Evolutionary conservation across 805 yeast genomes (phyloP).

Genomic region (Candida railenensis): DNA sequence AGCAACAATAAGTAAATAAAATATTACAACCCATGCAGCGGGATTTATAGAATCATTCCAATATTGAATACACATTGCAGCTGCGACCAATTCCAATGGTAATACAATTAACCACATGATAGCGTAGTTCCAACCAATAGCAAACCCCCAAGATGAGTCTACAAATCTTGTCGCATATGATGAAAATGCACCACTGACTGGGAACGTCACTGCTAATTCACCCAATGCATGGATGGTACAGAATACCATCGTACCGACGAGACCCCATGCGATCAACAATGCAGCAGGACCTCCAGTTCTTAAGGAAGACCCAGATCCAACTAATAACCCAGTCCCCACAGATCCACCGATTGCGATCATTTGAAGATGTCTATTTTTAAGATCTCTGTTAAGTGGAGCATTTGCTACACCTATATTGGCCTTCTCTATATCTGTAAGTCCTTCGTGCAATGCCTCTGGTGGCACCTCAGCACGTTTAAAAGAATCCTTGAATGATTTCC

Average conservation of each 20-base stretch:
- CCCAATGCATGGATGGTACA: conserved; percentile 64
- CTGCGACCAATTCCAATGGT: conserved; percentile 39
- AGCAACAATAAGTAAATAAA: conserved; percentile 26
- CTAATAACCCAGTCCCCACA: conserved; percentile 58
- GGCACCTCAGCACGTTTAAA: conserved; percentile 25
- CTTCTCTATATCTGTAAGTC: conserved; percentile 28
- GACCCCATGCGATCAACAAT: conserved; percentile 52
- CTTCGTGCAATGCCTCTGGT: conserved; percentile 4
- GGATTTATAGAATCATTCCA: conserved; percentile 36
- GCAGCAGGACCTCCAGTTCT: conserved; percentile 44
- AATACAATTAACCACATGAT: conserved; percentile 37
- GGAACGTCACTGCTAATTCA: conserved; percentile 55
- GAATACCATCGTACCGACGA: conserved; percentile 59
- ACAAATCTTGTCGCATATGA: conserved; percentile 37
- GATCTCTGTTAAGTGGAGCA: conserved; percentile 36
- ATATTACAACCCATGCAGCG: conserved; percentile 36
- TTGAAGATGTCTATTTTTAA: conserved; percentile 51
- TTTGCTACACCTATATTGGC: conserved; percentile 31
- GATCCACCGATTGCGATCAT: conserved; percentile 56
- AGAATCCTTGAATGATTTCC: conserved; percentile 26
- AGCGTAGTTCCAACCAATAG: conserved; percentile 40
- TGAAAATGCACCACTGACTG: conserved; percentile 40
- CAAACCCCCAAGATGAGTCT: conserved; percentile 40
- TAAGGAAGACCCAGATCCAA: conserved; percentile 50
- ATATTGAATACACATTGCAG: conserved; percentile 34